Conservation (phyloP, 2,329 filamentous ascomycete species). For the Lachnellula suecica region DNA sequence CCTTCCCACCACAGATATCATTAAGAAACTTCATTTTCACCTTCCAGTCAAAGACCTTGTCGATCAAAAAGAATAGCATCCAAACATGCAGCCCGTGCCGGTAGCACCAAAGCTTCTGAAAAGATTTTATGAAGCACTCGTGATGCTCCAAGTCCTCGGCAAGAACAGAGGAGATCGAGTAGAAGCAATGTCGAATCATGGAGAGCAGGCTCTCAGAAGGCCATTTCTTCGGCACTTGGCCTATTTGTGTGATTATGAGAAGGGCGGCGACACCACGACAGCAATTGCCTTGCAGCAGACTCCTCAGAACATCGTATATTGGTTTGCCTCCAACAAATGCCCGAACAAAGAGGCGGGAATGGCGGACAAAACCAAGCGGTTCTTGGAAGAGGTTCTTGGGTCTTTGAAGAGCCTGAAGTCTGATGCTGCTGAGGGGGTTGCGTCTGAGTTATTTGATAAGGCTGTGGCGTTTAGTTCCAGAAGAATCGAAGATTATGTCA, state of each 20-base stretch:
- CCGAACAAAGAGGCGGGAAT: not conserved
- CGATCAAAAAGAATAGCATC: too few species aligned
- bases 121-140: conserved; percentile 41
- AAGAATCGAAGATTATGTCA: not conserved
- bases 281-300: conserved; percentile 42
- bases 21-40: too few species aligned
- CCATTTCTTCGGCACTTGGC: conserved; percentile 40
- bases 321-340: conserved; percentile 41
- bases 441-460: not conserved
- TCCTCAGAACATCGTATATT: conserved; percentile 37
- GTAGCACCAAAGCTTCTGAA: too few species aligned
- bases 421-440: not conserved
- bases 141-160: conserved; percentile 35
- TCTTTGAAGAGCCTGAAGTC: not conserved
- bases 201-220: not conserved
- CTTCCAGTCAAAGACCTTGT: too few species aligned
- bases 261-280: conserved; percentile 45
- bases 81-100: too few species aligned
- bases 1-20: too few species aligned
- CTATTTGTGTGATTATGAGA: conserved; percentile 46
- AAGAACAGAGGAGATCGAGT: conserved; percentile 31
- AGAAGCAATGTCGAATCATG: conserved; percentile 1
- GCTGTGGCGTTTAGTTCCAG: not conserved
- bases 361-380: not conserved
- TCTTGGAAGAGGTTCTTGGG: not conserved